Evolutionary conservation across 805 yeast species (phyloP), one percentile per base, ranked within the genome.

Genomic region (Candida chauliodis): DNA sequence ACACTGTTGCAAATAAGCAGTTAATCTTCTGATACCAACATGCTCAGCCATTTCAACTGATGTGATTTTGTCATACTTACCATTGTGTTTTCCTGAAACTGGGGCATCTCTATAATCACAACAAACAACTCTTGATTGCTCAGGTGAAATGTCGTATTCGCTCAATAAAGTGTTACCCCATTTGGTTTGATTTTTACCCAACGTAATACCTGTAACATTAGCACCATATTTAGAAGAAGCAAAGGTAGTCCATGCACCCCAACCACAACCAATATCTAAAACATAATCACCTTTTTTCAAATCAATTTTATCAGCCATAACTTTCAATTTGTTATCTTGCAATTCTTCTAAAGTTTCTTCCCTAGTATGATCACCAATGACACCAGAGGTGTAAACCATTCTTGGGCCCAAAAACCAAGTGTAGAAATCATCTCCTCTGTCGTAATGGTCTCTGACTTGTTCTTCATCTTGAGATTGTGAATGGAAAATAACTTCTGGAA

Each of bases 41-140:
- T 88, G 96, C 73, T 88, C 96, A 23, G 95, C 88, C 96, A 88
- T 88, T 72, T 88, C 96, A 58, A 88, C 71, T 66, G 95, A 85
- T 26, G 95, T 83, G 57, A 88, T 88, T 62, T 87, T 86, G 70
- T 88, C 79, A 68, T 89, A 88, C 56, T 66, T 66, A 38, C 69
- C 73, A 44, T 50, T 61, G 21, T 55, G 48, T 50, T 65, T 67
- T 18, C 52, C 44, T 27, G 74, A 73, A 39, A 88, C 82, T 36
- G 96, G 96, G 30, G 95, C 75, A 59, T 88, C 96, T 66, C 96
- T 81, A 73, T 88, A 88, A 65, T 88, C 96, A 59, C 78, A 70
- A 68, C 95, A 86, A 38, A 83, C 76, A 49, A 88, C 84, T 56
- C 73, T 70, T 26, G 89, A 79, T 69, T 88, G 96, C n/a, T 71